These are phyloP conservation scores for Claviceps monticola DNA, from an alignment of 2,329 filamentous ascomycete species.

Conservation along the genomic window DNA sequence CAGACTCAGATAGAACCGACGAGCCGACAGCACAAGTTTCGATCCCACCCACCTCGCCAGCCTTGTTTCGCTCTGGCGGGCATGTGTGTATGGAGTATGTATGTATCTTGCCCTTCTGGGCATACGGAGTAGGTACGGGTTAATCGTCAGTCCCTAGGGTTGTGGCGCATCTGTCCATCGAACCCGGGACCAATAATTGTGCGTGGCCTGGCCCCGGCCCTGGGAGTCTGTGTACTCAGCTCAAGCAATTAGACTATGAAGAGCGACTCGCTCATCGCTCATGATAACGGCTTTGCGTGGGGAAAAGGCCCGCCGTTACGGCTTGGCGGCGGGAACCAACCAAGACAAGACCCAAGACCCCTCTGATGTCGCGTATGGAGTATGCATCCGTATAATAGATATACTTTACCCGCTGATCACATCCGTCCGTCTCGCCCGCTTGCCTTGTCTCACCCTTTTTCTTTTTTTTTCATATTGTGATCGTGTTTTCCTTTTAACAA, in stretches of 20 bases:
- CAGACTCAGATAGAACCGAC: not conserved
- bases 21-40: not conserved
- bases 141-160: not conserved
- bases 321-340: not conserved
- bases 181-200: not conserved
- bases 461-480: too few species aligned
- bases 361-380: not conserved
- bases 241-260: not conserved
- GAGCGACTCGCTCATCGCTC: not conserved
- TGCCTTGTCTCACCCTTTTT: not conserved
- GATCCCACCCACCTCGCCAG: not conserved
- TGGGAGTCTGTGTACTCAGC: not conserved
- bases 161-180: not conserved
- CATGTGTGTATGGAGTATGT: not conserved
- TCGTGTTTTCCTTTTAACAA: not conserved
- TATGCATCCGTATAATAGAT: not conserved
- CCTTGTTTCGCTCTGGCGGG: not conserved
- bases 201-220: not conserved
- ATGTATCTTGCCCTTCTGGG: not conserved
- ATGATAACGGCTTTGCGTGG: not conserved
- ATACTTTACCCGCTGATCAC: not conserved
- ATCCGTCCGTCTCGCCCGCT: not conserved
- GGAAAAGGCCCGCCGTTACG: not conserved
- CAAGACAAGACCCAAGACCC: not conserved
- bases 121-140: not conserved